Percentiles rank a stretch among this genome's conserved stretches.
Conservation (phyloP, 192 early-diverging fungal genomes). For the Dimargaris cristalligena region DNA sequence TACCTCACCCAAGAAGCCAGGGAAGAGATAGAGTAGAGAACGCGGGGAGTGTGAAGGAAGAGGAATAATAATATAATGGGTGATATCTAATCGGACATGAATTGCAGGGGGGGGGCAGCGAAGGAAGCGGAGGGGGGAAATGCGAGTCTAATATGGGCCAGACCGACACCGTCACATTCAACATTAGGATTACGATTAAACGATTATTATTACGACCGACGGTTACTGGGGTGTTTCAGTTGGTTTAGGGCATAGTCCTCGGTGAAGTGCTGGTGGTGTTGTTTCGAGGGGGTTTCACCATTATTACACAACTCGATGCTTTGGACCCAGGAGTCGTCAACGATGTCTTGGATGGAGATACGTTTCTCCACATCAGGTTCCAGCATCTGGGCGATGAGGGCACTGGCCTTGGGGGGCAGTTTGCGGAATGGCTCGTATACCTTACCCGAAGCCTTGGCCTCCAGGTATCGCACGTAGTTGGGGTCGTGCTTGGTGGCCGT, state of each 20-base stretch:
- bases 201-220: neutral
- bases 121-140: no score
- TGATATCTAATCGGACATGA: no score
- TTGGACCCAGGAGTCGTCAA: conserved; percentile 64
- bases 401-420: conserved; percentile 42
- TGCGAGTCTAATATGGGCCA: no score
- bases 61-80: no score
- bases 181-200: no score
- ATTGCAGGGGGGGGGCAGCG: no score
- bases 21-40: no score
- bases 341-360: conserved; percentile 46
- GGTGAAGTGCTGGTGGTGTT: conserved; percentile 27
- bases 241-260: conserved; percentile 18
- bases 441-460: conserved; percentile 36
- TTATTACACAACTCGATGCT: conserved; percentile 40
- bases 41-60: no score
- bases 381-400: conserved; percentile 61
- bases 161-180: no score
- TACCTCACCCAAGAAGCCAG: no score
- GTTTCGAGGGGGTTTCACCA: conserved; percentile 21
- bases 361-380: conserved; percentile 60
- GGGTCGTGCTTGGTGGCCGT: conserved; percentile 38
- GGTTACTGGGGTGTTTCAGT: conserved; percentile 3
- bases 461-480: conserved; percentile 42
- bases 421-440: conserved; percentile 67